Conservation (phyloP, 345 rosid species). For the Durio zibethinus region DNA sequence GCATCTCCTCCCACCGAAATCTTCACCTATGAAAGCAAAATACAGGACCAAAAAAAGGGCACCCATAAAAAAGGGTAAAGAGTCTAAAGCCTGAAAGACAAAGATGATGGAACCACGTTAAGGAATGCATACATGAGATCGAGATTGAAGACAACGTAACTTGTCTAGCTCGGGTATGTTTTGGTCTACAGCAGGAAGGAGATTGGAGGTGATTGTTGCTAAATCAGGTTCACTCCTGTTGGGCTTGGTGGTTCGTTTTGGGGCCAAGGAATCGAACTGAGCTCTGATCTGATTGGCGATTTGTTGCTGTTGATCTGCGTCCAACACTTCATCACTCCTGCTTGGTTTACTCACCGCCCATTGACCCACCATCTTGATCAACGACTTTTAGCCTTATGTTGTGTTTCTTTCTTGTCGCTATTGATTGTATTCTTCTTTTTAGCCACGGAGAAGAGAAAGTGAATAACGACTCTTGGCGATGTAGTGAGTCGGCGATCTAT, state of each 20-base stretch:
- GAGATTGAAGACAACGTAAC: conserved; percentile 55
- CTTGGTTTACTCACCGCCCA: conserved; percentile 56
- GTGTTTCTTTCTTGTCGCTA: background rate
- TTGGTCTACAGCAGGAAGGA: conserved; percentile 15
- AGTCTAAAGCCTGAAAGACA: background rate
- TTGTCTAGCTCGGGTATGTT: conserved; percentile 56
- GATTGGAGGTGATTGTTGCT: background rate
- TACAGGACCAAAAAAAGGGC: background rate
- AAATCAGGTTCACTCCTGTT: conserved; percentile 61
- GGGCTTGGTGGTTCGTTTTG: conserved; percentile 71
- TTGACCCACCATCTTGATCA: conserved; percentile 19
- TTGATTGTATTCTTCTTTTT: background rate
- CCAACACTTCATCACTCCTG: conserved; percentile 73
- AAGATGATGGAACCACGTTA: background rate
- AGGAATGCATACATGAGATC: conserved; percentile 29
- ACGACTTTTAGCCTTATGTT: background rate
- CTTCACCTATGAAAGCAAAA: conserved; percentile 25
- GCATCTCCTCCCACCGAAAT: conserved; percentile 21
- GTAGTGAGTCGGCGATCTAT: background rate
- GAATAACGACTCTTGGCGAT: background rate
- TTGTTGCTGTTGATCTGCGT: conserved; percentile 44
- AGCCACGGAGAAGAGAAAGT: background rate
- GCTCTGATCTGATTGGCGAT: conserved; percentile 50
- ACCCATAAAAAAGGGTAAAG: too few species aligned
- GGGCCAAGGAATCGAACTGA: conserved; percentile 58